A percentile compares a stretch with the other conserved stretches of the same genome.
Evolutionary conservation across 2,329 filamentous ascomycete species (phyloP).

Genomic region (Xylaria sp.): DNA sequence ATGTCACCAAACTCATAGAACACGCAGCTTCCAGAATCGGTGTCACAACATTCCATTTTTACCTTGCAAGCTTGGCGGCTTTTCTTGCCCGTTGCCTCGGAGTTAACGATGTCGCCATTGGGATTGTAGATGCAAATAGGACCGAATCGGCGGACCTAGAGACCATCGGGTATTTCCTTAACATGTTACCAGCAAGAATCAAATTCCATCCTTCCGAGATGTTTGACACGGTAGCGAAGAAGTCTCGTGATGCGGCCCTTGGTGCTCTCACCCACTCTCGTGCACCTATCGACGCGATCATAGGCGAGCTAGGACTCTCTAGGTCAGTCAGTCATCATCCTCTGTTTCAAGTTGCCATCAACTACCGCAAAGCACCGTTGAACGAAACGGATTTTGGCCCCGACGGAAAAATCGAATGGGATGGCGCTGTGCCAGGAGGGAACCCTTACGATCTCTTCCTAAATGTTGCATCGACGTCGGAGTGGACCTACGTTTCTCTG

Average conservation of each 20-base stretch:
- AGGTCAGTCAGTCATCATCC: constrained; percentile 13
- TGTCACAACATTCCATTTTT: constrained; percentile 57
- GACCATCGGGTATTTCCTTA: constrained; percentile 54
- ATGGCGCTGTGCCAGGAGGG: background rate
- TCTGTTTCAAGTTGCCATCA: constrained; percentile 30
- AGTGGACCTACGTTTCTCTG: background rate
- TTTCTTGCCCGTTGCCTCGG: constrained; percentile 52
- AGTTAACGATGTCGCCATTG: constrained; percentile 57
- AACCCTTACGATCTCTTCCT: constrained; percentile 41
- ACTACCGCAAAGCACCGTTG: constrained; percentile 17
- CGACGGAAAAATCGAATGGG: constrained; percentile 21
- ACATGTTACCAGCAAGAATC: constrained; percentile 53
- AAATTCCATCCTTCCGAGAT: background rate
- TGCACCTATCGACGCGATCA: constrained; percentile 56
- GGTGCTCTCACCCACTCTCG: constrained; percentile 53
- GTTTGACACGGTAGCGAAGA: background rate
- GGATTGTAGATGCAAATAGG: constrained; percentile 55
- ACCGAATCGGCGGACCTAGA: constrained; percentile 41
- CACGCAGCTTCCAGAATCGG: background rate
- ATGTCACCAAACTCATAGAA: background rate
- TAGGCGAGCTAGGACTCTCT: background rate
- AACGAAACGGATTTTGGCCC: background rate
- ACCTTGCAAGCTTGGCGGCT: constrained; percentile 54
- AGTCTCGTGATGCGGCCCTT: constrained; percentile 5
- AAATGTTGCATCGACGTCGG: constrained; percentile 5